Conservation (phyloP, 208 protist genomes). For the Trypanosoma scelopori region DNA sequence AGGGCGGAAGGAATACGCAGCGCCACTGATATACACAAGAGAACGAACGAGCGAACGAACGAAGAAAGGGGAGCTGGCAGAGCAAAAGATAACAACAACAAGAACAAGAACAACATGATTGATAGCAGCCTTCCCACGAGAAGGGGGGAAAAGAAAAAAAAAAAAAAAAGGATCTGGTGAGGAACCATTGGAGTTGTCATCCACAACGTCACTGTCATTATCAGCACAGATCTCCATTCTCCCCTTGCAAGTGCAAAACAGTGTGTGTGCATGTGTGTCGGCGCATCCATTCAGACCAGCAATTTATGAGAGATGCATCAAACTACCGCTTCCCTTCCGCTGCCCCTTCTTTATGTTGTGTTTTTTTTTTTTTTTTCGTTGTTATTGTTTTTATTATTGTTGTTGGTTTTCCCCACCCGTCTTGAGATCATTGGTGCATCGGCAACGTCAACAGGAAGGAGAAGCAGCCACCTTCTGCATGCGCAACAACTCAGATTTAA, state of each 20-base stretch:
- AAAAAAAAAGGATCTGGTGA: no score
- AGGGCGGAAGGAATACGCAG: neutral
- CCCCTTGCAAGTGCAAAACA: neutral
- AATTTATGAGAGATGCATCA: no score
- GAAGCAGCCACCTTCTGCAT: constrained; percentile 22
- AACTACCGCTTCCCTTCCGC: no score
- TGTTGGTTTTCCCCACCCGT: neutral
- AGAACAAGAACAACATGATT: constrained; percentile 3
- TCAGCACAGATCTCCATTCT: neutral
- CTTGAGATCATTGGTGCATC: neutral
- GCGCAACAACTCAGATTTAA: constrained; percentile 16
- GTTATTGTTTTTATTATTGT: no score
- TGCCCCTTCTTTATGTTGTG: no score
- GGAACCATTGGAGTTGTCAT: no score
- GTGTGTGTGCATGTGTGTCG: neutral
- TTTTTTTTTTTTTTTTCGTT: neutral
- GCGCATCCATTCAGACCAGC: neutral
- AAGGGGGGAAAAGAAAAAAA: no score
- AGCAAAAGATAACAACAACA: constrained; percentile 1
- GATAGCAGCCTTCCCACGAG: no score
- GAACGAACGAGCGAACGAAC: neutral
- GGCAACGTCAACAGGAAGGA: constrained; percentile 6
- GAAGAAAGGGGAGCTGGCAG: neutral
- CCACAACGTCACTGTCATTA: no score
- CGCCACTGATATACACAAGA: neutral